phyloP scores from a whole-genome alignment of 306 rosid genomes.

The Cyamopsis tetragonoloba region DNA sequence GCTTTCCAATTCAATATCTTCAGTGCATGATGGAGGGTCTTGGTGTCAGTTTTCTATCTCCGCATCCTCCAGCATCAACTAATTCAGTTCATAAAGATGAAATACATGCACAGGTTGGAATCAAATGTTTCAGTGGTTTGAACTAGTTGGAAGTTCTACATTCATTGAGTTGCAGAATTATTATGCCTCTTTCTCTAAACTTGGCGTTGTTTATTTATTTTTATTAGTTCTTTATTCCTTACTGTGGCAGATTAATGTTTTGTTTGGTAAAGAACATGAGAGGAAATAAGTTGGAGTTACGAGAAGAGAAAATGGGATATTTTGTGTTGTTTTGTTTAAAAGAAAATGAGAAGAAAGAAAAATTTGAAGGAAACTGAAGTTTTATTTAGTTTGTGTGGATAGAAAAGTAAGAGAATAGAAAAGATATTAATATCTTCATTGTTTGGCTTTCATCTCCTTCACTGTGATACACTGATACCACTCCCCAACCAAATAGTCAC shows the following conservation, averaged over 20 bases:
- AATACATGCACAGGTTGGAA: slow-evolving; percentile 63
- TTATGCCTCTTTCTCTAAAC: background rate
- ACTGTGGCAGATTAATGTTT: background rate
- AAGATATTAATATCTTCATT: too few relatives aligned
- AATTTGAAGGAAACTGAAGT: too few relatives aligned
- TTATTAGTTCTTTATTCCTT: slow-evolving; percentile 3
- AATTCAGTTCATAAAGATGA: slow-evolving; percentile 58
- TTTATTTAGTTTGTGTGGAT: too few relatives aligned
- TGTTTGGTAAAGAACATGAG: too few relatives aligned
- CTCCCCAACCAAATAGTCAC: too few relatives aligned
- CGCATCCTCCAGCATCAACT: slow-evolving; percentile 38
- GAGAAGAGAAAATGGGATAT: too few relatives aligned
- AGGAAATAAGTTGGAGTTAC: too few relatives aligned
- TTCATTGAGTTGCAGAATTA: background rate
- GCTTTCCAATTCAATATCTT: slow-evolving; percentile 29
- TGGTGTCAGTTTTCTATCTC: slow-evolving; percentile 45
- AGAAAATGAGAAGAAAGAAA: too few relatives aligned
- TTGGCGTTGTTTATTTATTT: background rate
- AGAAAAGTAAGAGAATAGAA: too few relatives aligned
- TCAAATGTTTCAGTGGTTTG: background rate
- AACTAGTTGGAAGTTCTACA: background rate
- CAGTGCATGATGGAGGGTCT: slow-evolving; percentile 73
- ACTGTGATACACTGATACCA: too few relatives aligned
- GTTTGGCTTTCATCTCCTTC: too few relatives aligned
- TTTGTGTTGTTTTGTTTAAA: too few relatives aligned